Percentiles rank a stretch among this genome's conserved stretches.
Evolutionary conservation across 2,329 filamentous ascomycete genomes (phyloP).

Genomic region (Tolypocladium capitatum): DNA sequence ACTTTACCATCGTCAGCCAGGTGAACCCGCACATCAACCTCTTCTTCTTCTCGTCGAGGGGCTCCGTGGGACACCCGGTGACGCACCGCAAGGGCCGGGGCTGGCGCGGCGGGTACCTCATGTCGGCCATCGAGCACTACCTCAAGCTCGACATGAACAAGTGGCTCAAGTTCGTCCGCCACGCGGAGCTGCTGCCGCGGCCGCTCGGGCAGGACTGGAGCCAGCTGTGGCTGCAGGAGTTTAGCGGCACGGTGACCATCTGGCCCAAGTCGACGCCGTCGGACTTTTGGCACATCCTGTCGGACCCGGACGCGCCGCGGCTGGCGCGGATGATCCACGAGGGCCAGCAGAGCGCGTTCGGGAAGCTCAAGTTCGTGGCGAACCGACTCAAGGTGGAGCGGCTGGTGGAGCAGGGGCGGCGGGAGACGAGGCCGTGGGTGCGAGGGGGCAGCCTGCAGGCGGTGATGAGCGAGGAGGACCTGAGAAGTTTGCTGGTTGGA

Average conservation of each 20-base stretch:
- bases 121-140: constrained; percentile 84
- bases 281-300: constrained; percentile 78
- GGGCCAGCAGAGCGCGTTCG: constrained; percentile 79
- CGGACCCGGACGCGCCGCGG: constrained; percentile 63
- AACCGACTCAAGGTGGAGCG: constrained; percentile 80
- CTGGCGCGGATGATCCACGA: constrained; percentile 81
- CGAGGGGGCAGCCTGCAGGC: constrained; percentile 43
- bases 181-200: constrained; percentile 81
- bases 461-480: constrained; percentile 47
- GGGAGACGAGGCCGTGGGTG: constrained; percentile 35
- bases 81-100: constrained; percentile 87
- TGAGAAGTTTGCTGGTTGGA: constrained; percentile 32
- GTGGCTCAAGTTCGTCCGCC: constrained; percentile 89
- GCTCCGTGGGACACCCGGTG: constrained; percentile 82
- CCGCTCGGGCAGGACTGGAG: constrained; percentile 93
- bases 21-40: constrained; percentile 97
- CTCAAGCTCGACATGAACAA: constrained; percentile 94
- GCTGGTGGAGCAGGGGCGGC: constrained; percentile 44
- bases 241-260: constrained; percentile 88
- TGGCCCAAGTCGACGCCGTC: constrained; percentile 73
- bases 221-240: constrained; percentile 89
- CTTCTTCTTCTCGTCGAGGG: constrained; percentile 95
- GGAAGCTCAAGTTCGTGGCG: constrained; percentile 79
- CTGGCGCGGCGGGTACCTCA: constrained; percentile 91
- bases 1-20: constrained; percentile 79